Base-by-base conservation (phyloP, 1,284 basidiomycete species). In the Ustilago cynodontis region DNA sequence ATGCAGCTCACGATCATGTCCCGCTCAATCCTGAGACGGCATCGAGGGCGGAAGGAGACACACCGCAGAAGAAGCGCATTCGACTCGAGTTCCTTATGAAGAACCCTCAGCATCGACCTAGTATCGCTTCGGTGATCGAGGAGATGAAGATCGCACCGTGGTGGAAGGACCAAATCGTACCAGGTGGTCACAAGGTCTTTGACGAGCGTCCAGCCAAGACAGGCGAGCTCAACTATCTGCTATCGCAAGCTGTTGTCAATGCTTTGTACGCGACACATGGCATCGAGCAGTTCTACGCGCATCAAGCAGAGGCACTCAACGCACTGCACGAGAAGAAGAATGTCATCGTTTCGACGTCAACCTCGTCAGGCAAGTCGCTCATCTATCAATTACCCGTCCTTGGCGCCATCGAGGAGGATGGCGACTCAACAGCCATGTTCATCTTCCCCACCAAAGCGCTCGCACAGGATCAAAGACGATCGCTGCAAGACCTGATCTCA, bases 401-500 rank as follows among this genome's bases (percentile, higher is more conserved):
- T 53, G 89, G 87, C 50, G 90, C 90, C 64, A 87, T 96, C 52
- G 91, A 94, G 85, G 87, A 89, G 22, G 89, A 93, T 82, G 83
- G 85, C 3, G 81, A 86, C 16, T 85, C 92, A 2, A 95, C 91
- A 0, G 93, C 93, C 1, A 89, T 96, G 56, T 93, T 94, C 82
- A 90, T 96, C 53, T 96, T 95, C 80, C 94, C 94, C 1, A 96
- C 94, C 1, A 96, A 96, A 91, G 94, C 94, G 10, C 88, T 96
- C 31, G 94, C 94, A 0, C 94, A 96, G 86, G 94, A 96, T 83
- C 94, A 96, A 86, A 90, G 89, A 72, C 66, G 80, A 3, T 83
- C 84, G 18, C 64, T 86, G 11, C 72, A 78, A 51, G 76, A 78
- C 24, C 83, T 96, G 6, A 80, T 95, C 0, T 88, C 82, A 65